phyloP scores from a whole-genome alignment of 768 basidiomycete genomes.

The Agaricus subrufescens region DNA sequence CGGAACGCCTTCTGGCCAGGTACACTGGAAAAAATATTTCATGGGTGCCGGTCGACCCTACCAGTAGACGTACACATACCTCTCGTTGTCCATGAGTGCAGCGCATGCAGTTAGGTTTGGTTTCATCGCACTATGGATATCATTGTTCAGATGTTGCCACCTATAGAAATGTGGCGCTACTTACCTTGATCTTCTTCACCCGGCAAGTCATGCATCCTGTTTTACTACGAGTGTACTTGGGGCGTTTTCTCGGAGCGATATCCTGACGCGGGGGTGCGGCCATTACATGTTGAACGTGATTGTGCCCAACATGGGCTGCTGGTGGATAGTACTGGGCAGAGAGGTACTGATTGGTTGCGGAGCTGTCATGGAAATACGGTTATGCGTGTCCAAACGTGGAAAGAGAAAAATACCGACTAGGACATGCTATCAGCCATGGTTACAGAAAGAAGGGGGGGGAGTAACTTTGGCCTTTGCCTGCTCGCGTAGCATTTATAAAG shows the following conservation, averaged over 20 bases:
- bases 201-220: slow-evolving; percentile 93
- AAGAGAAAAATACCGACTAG: slow-evolving; percentile 39
- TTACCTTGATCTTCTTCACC: slow-evolving; percentile 90
- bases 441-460: slow-evolving; percentile 35
- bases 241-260: slow-evolving; percentile 62
- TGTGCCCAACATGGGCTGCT: slow-evolving; percentile 31
- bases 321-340: slow-evolving; percentile 37
- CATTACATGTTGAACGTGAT: slow-evolving; percentile 23
- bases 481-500: slow-evolving; percentile 52
- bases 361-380: slow-evolving; percentile 19
- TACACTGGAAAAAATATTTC: slow-evolving; percentile 46
- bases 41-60: slow-evolving; percentile 3
- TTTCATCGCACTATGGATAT: slow-evolving; percentile 75
- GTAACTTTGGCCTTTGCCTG: slow-evolving; percentile 31
- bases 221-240: slow-evolving; percentile 93
- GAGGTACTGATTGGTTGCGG: slow-evolving; percentile 37
- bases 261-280: slow-evolving; percentile 46
- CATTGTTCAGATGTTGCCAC: neutral
- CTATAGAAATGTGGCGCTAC: slow-evolving; percentile 16
- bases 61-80: slow-evolving; percentile 34
- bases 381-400: slow-evolving; percentile 11
- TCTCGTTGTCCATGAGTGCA: slow-evolving; percentile 85
- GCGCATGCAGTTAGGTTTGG: slow-evolving; percentile 81
- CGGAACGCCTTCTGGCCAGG: slow-evolving; percentile 80
- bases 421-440: slow-evolving; percentile 49